A percentile compares a stretch with the other conserved stretches of the same genome.
Conservation (phyloP, 2,329 filamentous ascomycete species). For the Cercospora sojina region DNA sequence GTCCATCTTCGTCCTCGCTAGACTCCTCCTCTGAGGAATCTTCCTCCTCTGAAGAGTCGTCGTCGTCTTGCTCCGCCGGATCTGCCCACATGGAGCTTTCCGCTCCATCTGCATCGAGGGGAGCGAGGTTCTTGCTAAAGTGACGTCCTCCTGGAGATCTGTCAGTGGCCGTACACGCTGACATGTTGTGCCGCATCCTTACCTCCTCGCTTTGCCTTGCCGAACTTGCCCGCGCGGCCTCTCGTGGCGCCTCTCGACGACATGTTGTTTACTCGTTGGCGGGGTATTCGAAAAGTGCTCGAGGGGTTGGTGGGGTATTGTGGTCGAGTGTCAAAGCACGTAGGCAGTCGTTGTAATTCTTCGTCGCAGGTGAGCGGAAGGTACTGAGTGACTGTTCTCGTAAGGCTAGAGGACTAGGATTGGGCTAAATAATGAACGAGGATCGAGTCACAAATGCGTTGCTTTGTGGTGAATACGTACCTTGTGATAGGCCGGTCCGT, state of each 20-base stretch:
- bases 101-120: conserved; percentile 85
- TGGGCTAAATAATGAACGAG: not conserved
- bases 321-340: not conserved
- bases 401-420: not conserved
- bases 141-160: conserved; percentile 75
- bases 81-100: conserved; percentile 84
- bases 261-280: conserved; percentile 44
- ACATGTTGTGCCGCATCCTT: conserved; percentile 40
- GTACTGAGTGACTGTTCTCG: not conserved
- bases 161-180: conserved; percentile 21
- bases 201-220: conserved; percentile 92
- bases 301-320: conserved; percentile 22
- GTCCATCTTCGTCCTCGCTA: conserved; percentile 43
- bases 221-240: conserved; percentile 89
- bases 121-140: conserved; percentile 87
- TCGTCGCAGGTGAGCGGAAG: not conserved
- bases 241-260: conserved; percentile 50
- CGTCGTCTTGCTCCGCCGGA: conserved; percentile 52
- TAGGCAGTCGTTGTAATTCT: conserved; percentile 2
- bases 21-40: conserved; percentile 50
- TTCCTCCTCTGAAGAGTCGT: conserved; percentile 50
- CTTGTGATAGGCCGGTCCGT: conserved; percentile 15
- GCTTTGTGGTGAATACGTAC: not conserved
- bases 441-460: conserved; percentile 9
- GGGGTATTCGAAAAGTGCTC: conserved; percentile 12